Base-by-base conservation (phyloP, 306 rosid genomes). In the Begonia fuchsioides region DNA sequence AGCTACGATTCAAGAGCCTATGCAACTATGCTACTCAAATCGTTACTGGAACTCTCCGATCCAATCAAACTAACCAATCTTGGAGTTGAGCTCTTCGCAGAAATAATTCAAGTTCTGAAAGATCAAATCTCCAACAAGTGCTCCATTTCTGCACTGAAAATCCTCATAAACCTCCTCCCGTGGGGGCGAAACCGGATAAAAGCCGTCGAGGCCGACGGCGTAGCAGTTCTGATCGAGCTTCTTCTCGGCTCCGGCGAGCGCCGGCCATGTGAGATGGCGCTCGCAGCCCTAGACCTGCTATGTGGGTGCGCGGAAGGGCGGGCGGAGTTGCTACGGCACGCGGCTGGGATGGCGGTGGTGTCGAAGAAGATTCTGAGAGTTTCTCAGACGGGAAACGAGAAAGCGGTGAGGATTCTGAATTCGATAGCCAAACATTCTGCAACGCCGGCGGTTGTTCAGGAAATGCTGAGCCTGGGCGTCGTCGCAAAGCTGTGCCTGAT, bases 271-370 rank as follows among this genome's bases (percentile, higher is more conserved):
- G 96, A 86, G 54, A 76, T 86, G 93, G 46, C 70, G 48, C 40
- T 86, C 3, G 60, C 69, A 49, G 39, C 57, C 3, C 55, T 86
- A 63, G 96, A 86, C 58, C 60, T 52, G 19, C 13, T 72, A 2
- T 76, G 93, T 38, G 75, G 78, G 16, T 60, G 79, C 11, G 90
- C 96, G 0, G 93, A 86, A 46, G 96, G 93, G 11, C 64, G 96
- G 0, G 88, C 82, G 1, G 79, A 77, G 54, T 38, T 86, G 13
- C 18, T 86, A 45, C 39, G 39, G 4, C 96, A 86, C 12, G 81
- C 67, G 0, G 93, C 88, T 0, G 93, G 96, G 11, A 3, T 86
- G 4, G 86, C 83, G 1, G 57, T 82, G 6, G 79, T 86, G 17
- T 70, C 90, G 0, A 86, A 82, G 72, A 79, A 76, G 79, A 79